Conservation (phyloP, 495 filamentous ascomycete species). For the Tuber borchii region DNA sequence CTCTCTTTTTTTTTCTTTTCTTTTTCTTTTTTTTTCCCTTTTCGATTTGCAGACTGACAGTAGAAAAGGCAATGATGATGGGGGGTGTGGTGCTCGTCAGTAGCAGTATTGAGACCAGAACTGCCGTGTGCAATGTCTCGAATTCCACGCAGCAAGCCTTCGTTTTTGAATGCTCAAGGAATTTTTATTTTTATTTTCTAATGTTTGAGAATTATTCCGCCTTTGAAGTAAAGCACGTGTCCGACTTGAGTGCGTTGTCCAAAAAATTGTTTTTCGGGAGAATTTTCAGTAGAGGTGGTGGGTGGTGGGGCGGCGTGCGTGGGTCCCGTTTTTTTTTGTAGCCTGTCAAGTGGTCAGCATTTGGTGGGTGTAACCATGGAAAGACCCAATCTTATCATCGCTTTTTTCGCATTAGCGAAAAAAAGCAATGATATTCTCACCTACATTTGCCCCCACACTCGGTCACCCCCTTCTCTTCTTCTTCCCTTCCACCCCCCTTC, state of each 20-base stretch:
- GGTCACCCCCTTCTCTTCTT: too few species aligned
- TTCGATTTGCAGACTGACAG: neutral
- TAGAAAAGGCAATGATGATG: neutral
- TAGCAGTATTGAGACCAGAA: constrained; percentile 31
- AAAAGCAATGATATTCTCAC: too few species aligned
- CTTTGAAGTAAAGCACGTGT: constrained; percentile 38
- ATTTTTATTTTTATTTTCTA: constrained; percentile 35
- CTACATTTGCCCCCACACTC: too few species aligned
- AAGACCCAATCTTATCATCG: too few species aligned
- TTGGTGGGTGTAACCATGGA: too few species aligned
- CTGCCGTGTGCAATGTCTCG: constrained; percentile 39
- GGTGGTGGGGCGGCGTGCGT: constrained; percentile 30
- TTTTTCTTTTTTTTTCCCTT: neutral
- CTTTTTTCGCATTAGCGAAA: too few species aligned
- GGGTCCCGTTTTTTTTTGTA: neutral
- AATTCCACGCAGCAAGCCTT: constrained; percentile 32
- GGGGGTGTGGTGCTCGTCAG: neutral
- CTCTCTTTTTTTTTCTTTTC: too few species aligned
- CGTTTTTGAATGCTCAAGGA: constrained; percentile 29
- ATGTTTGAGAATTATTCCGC: constrained; percentile 15
- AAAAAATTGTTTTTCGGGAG: constrained; percentile 30
- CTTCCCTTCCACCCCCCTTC: too few species aligned
- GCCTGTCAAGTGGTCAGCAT: too few species aligned
- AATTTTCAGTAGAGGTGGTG: too few species aligned
- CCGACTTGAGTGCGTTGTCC: constrained; percentile 33